Base-by-base conservation (phyloP, 2,329 filamentous ascomycete genomes). In the Epichloe sylvatica region DNA sequence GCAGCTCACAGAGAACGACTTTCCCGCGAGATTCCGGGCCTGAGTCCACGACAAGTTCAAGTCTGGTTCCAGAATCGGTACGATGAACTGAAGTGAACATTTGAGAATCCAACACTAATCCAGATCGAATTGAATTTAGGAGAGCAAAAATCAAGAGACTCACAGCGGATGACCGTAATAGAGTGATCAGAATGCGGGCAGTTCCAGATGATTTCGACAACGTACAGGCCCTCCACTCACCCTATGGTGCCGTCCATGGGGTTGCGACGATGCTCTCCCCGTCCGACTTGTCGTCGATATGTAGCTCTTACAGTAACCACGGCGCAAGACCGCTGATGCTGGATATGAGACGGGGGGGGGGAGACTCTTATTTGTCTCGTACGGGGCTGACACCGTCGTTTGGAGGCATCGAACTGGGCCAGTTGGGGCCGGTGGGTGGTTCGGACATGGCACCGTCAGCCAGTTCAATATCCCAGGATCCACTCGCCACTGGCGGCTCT, bases 41-140 rank as follows among this genome's bases (percentile, higher is more conserved):
- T 97, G 45, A 95, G 86, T 59, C 87, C 90, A 37, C 80, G 90
- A 53, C 90, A 97, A 64, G 91, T 97, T 23, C 90, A 97, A 66
- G 90, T 97, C 46, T 97, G 90, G 91, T 97, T 97, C 68, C 90
- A 97, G 67, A 97, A 97, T 68, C 80, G 90, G 90, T 95, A 76
- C 59, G 75, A 35, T 19, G 43, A 19, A 4, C 13, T 19, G 25
- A 23, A 45, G 21, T 30, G 17, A 44, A 3, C 34, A 15, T 3
- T 15, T 34, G 4, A 9, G 25, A 13, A 21, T 38, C 12, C 15
- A 21, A 44, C 15, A 40, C 34, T 42, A 11, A 50, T 19, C 8
- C 21, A 25, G 15, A 42, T 34, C 8, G 30, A 30, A 15, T 21
- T 30, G 30, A 30, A 7, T 25, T 30, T 46, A 84, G 81, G 58